Evolutionary conservation across 2,329 filamentous ascomycete species (phyloP), one percentile per base, ranked within the genome.

Genomic region (Alternaria sp.): DNA sequence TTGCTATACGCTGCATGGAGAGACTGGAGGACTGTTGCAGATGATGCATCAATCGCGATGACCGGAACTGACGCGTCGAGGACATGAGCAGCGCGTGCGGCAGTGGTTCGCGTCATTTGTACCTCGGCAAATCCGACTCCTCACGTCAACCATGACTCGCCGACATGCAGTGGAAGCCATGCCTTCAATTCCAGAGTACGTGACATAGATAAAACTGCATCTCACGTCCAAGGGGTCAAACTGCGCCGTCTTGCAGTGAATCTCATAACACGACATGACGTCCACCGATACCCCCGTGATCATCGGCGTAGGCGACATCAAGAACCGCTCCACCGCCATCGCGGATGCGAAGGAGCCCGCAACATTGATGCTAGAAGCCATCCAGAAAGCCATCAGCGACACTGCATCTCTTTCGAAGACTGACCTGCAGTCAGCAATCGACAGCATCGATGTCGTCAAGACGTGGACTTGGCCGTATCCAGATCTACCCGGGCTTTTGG

Each of bases 381-480:
- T 89, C 28, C 69, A 77, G 4, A 73, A 73, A 15, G 86, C 88
- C 2, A 71, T 90, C 4, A 58, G 80, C 43, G 88, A 91, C 67
- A 83, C 84, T 0, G 76, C 73, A 1, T 67, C 82, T 9, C 69
- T 73, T 12, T 69, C 73, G 2, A 43, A 71, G 2, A 60, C 73
- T 3, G 70, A 78, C 0, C 72, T 89, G 0, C 81, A 81, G 62
- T 69, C 79, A 0, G 76, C 77, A 1, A 85, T 89, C 56, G 88
- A 90, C 71, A 87, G 85, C 67, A 81, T 91, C 49, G 81, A 85
- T 46, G 84, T 90, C 5, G 88, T 90, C 10, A 83, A 82, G 44
- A 87, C 87, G 0, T 91, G 89, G 89, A 90, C 89, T 0, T 90
- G 89, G 89, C 84, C 86, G 1, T 91, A 91, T 71, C 77, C 82